A percentile compares a stretch with the other conserved stretches of the same genome.
Evolutionary conservation across 768 basidiomycete genomes (phyloP).

Genomic region (Auricularia cornea): DNA sequence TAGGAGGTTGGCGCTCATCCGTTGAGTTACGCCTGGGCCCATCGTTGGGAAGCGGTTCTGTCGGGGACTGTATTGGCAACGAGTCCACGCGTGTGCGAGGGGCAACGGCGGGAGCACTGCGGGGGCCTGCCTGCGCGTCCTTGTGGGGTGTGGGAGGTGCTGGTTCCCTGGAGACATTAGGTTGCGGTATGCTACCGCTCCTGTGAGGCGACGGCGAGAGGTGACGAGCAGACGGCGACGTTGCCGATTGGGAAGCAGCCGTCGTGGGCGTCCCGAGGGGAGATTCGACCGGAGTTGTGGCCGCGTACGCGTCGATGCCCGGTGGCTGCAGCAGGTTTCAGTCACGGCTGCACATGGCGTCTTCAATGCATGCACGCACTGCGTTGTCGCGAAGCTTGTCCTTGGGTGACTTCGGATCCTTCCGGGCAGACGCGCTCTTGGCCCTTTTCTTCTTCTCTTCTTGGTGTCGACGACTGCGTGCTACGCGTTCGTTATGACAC

Average conservation of each 20-base stretch:
- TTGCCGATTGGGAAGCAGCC: not conserved
- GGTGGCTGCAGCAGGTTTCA: not conserved
- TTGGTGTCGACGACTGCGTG: conserved; percentile 80
- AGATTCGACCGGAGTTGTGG: not conserved
- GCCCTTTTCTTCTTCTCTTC: conserved; percentile 70
- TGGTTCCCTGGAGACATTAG: not conserved
- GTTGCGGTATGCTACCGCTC: not conserved
- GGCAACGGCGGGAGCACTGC: not conserved
- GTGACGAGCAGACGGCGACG: not conserved
- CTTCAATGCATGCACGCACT: not conserved
- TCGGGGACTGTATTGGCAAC: not conserved
- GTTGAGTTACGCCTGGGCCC: not conserved
- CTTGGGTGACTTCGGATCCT: not conserved
- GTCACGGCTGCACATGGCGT: not conserved
- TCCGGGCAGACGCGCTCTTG: conserved; percentile 10
- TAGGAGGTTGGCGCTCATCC: not conserved
- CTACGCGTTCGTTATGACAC: conserved; percentile 96
- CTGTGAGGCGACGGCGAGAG: not conserved
- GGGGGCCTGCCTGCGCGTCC: not conserved
- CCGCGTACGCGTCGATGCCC: not conserved
- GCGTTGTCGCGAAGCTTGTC: conserved; percentile 2
- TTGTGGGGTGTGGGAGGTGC: not conserved
- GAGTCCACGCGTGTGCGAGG: not conserved
- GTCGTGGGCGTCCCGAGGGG: not conserved
- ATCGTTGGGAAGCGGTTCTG: not conserved